Evolutionary conservation across 768 basidiomycete genomes (phyloP).

Genomic region (Podaxis rugospora): DNA sequence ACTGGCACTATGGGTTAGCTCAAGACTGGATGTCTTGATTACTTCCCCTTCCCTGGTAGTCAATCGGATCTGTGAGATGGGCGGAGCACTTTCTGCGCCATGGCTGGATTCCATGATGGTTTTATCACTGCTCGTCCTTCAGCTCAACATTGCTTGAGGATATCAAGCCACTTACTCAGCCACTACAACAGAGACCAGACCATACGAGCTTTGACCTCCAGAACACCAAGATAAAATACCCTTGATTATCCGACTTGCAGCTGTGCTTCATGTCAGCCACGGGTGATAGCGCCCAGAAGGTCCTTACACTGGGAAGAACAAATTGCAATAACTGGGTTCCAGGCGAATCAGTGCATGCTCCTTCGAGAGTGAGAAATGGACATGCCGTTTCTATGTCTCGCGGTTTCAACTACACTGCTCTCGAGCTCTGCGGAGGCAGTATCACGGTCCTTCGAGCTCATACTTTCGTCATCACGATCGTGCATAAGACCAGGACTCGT

Average conservation of each 20-base stretch:
- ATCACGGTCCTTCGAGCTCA: background rate
- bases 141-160: background rate
- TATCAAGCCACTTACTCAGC: background rate
- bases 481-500: background rate
- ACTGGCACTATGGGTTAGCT: background rate
- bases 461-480: background rate
- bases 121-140: background rate
- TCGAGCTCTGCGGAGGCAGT: background rate
- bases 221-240: background rate
- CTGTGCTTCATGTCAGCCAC: background rate
- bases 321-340: background rate
- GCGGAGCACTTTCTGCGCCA: background rate
- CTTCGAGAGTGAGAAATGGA: background rate
- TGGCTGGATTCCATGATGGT: background rate
- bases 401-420: background rate
- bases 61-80: background rate
- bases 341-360: background rate
- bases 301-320: slow-evolving; percentile 1
- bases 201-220: background rate
- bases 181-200: background rate
- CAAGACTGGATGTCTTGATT: background rate
- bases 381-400: background rate
- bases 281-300: background rate
- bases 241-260: background rate
- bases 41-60: background rate